A percentile compares a stretch with the other conserved stretches of the same genome.
These are phyloP conservation scores for Linanthus parryae DNA, from an alignment of 148 eudicot species.

Conservation along the genomic window DNA sequence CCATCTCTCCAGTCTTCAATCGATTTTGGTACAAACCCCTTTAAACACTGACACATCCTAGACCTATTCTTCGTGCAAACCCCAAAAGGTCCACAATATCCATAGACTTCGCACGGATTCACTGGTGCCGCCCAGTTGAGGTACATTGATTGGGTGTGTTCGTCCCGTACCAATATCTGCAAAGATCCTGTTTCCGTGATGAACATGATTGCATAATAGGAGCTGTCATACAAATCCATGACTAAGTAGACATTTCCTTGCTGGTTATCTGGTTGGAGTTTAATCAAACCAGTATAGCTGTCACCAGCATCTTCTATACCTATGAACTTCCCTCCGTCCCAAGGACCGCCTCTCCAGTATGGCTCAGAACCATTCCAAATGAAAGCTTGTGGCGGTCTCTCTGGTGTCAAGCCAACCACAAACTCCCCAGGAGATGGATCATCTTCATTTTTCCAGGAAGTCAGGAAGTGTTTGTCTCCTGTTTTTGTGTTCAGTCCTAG, in stretches of 20 bases:
- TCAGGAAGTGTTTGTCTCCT: not conserved
- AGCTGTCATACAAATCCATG: not conserved
- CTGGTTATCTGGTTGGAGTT: not conserved
- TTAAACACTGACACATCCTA: constrained; percentile 5
- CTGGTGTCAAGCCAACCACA: not conserved
- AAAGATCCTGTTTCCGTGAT: not conserved
- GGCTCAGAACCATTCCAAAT: constrained; percentile 5
- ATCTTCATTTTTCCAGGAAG: constrained; percentile 9
- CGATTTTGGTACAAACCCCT: constrained; percentile 10
- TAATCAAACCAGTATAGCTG: not conserved
- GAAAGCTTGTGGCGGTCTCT: constrained; percentile 4
- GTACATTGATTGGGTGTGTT: not conserved
- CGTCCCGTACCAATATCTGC: constrained; percentile 1
- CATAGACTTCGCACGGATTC: not conserved
- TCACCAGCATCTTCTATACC: not conserved
- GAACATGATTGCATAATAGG: not conserved
- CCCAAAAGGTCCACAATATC: constrained; percentile 6
- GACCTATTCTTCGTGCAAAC: constrained; percentile 1
- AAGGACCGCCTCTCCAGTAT: constrained; percentile 14
- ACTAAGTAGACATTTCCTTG: constrained; percentile 3
- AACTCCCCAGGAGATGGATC: constrained; percentile 9
- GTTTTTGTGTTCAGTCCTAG: constrained; percentile 3
- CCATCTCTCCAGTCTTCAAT: not conserved
- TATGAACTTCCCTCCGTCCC: constrained; percentile 9
- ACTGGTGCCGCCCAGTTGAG: constrained; percentile 1